These are phyloP conservation scores for Falciphora oryzae DNA, from an alignment of 2,329 filamentous ascomycete species.

Conservation along the genomic window DNA sequence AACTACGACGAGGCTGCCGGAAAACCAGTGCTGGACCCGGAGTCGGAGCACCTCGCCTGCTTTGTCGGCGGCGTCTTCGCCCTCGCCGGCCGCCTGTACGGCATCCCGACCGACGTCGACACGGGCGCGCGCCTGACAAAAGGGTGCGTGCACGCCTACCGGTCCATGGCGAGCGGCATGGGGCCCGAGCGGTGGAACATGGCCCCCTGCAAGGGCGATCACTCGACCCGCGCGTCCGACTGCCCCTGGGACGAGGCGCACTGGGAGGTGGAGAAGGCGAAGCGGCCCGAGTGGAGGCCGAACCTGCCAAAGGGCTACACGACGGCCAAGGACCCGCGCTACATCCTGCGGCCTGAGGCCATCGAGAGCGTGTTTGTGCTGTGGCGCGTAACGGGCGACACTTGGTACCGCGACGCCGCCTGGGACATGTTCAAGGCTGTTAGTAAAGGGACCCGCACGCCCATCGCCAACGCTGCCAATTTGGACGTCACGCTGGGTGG, in stretches of 20 bases:
- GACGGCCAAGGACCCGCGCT: slow-evolving; percentile 30
- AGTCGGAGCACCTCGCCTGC: slow-evolving; percentile 57
- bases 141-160: slow-evolving; percentile 59
- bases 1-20: slow-evolving; percentile 17
- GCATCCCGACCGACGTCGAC: slow-evolving; percentile 45
- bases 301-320: neutral
- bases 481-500: slow-evolving; percentile 32
- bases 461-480: slow-evolving; percentile 17
- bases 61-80: slow-evolving; percentile 67
- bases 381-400: slow-evolving; percentile 71
- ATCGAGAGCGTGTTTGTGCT: slow-evolving; percentile 72
- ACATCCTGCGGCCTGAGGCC: slow-evolving; percentile 63
- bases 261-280: neutral
- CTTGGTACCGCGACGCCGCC: slow-evolving; percentile 66
- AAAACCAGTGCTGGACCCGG: slow-evolving; percentile 27
- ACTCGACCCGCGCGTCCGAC: no score
- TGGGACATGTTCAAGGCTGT: slow-evolving; percentile 75
- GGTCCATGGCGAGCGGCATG: slow-evolving; percentile 49
- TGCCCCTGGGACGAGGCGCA: slow-evolving; percentile 2
- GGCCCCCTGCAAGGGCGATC: slow-evolving; percentile 29
- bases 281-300: neutral
- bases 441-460: slow-evolving; percentile 47
- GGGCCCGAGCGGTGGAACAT: slow-evolving; percentile 52
- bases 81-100: slow-evolving; percentile 58
- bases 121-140: slow-evolving; percentile 51